phyloP scores from a whole-genome alignment of 1,139 yeast genomes.

The Blastobotrys proliferans region DNA sequence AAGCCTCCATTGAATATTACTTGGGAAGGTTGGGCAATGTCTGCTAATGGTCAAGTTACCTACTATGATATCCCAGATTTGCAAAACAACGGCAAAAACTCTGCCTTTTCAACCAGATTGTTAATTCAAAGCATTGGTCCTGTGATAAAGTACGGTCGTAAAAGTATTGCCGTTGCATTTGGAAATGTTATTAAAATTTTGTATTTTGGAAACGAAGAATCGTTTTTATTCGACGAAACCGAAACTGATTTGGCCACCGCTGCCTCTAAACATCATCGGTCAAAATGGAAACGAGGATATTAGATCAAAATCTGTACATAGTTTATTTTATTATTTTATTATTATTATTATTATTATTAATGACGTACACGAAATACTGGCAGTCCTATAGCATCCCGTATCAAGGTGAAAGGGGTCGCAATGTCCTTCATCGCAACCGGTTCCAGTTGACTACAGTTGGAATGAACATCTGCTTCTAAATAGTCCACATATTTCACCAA shows the following conservation, averaged over 20 bases:
- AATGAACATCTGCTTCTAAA: too few species aligned
- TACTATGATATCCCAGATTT: conserved; percentile 54
- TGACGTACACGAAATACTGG: too few species aligned
- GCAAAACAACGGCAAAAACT: conserved; percentile 8
- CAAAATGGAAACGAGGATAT: conserved; percentile 7
- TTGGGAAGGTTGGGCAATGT: conserved; percentile 83
- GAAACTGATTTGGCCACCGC: conserved; percentile 10
- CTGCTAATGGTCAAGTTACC: conserved; percentile 56
- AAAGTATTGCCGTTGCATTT: conserved; percentile 68
- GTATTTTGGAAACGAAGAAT: conserved; percentile 61
- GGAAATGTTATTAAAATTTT: conserved; percentile 69
- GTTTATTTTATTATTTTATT: not conserved
- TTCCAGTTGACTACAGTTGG: too few species aligned
- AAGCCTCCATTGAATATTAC: conserved; percentile 30
- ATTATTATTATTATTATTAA: not conserved
- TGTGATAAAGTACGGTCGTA: conserved; percentile 66
- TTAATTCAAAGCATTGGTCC: conserved; percentile 51
- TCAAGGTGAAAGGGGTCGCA: too few species aligned
- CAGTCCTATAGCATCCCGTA: too few species aligned
- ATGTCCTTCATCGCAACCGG: too few species aligned
- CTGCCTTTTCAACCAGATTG: conserved; percentile 28
- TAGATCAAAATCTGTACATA: not conserved
- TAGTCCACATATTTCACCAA: too few species aligned
- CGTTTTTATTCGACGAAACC: conserved; percentile 18
- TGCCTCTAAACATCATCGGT: not conserved